Base-by-base conservation (phyloP, 75 land plant genomes). In the Selaginella moellendorffii region DNA sequence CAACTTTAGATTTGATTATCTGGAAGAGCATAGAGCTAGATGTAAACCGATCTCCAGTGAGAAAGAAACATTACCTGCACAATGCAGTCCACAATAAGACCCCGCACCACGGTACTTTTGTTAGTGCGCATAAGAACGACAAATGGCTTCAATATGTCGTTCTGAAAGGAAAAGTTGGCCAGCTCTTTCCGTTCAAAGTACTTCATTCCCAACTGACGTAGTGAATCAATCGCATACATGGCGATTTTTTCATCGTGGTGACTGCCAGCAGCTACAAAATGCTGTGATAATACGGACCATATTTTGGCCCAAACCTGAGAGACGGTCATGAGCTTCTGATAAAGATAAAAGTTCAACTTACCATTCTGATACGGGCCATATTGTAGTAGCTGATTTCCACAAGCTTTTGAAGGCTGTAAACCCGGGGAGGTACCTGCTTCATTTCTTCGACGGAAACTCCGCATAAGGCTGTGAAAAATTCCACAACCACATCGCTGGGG, bases 1-100 rank as follows among this genome's bases (percentile, higher is more conserved):
- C 95, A 67, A 83, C 89, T 62, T 91, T 91, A n/a, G 97, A 91
- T 68, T 81, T 88, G 69, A 91, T 91, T 95, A 91, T 87, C 97
- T 91, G 74, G 72, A 71, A 22, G 2, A 36, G 23, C 63, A 52
- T 24, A n/a, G 28, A 46, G 28, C 63, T 53, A 58, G 5, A 59
- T 18, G 9, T 25, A 65, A 61, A 65, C 19, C n/a, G 10, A 17
- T 61, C 27, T 21, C 18, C 25, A 10, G 8, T 22, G 62, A 2
- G 23, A 31, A 21, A 67, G 18, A 56, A 20, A 1, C 25, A 51
- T 46, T 71, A 88, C 97, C 80, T 91, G 97, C 52, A 91, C 86
- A 71, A 88, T 91, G 74, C 97, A 91, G 70, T 88, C 97, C 61
- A 91, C 97, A 68, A 91, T 91, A 0, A 91, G 83, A 25, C 80